Percentiles rank a stretch among this genome's conserved stretches.
Conservation (phyloP, 257 asterid genomes). For the Mitragyna speciosa region DNA sequence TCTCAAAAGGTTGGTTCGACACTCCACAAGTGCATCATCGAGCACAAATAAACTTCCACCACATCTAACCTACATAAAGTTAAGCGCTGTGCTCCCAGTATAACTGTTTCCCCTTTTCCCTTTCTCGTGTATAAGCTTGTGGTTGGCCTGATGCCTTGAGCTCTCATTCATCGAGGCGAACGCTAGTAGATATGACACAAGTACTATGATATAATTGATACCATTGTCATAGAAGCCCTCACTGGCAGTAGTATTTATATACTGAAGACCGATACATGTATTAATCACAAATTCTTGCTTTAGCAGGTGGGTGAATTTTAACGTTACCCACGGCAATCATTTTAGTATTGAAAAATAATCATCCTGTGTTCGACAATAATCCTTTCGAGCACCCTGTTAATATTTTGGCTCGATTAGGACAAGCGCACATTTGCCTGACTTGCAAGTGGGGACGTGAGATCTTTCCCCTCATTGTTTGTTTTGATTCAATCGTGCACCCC, state of each 20-base stretch:
- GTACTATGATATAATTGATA: too few relatives aligned
- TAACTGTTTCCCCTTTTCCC: neutral
- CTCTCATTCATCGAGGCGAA: too few relatives aligned
- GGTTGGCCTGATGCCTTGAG: too few relatives aligned
- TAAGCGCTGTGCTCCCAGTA: neutral
- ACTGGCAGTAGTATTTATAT: too few relatives aligned
- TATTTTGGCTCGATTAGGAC: conserved; percentile 9
- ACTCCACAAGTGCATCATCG: neutral
- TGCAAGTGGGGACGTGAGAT: conserved; percentile 12
- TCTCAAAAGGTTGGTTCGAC: conserved; percentile 5
- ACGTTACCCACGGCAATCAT: too few relatives aligned
- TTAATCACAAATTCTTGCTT: neutral
- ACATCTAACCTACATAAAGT: neutral
- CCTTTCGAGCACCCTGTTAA: neutral
- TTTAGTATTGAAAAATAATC: too few relatives aligned
- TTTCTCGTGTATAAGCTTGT: too few relatives aligned
- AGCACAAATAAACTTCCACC: neutral
- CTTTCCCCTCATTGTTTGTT: neutral
- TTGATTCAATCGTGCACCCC: neutral
- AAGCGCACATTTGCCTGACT: neutral
- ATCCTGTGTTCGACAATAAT: too few relatives aligned
- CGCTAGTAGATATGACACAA: too few relatives aligned
- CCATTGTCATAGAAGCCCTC: too few relatives aligned
- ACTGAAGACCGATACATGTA: too few relatives aligned
- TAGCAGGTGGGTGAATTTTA: neutral